Conservation (phyloP, 2,329 filamentous ascomycete genomes). For the Botrytis tulipae region DNA sequence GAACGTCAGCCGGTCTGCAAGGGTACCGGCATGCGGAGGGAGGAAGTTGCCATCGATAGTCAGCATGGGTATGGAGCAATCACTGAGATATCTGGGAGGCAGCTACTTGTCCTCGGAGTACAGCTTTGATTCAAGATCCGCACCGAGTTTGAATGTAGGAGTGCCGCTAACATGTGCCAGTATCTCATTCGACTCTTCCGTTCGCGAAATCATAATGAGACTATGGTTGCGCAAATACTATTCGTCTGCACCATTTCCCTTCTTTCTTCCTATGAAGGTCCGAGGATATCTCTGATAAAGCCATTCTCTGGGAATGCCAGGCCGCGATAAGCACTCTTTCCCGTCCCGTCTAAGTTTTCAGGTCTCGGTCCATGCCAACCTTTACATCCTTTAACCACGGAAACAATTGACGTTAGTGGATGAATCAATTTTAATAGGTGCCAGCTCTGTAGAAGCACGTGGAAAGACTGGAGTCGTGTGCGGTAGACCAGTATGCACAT, state of each 20-base stretch:
- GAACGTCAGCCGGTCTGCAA: neutral
- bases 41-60: rapidly evolving
- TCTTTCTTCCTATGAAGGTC: rapidly evolving
- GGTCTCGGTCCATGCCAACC: too few species aligned
- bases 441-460: rapidly evolving
- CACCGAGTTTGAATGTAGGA: neutral
- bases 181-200: neutral
- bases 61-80: too few species aligned
- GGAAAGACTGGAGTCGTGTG: rapidly evolving
- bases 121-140: rapidly evolving
- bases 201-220: neutral
- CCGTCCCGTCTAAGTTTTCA: too few species aligned
- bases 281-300: neutral
- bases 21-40: neutral
- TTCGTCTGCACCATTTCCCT: neutral
- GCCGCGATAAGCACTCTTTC: too few species aligned
- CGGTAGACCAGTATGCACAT: too few species aligned
- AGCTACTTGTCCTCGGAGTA: rapidly evolving
- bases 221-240: neutral
- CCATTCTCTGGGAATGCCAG: rapidly evolving
- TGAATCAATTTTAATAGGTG: too few species aligned
- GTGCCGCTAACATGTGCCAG: neutral
- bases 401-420: rapidly evolving
- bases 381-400: too few species aligned
- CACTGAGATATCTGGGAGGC: rapidly evolving